Evolutionary conservation across 129 eudicot species (phyloP), one percentile per base, ranked within the genome.

Genomic region (Logfia minima): DNA sequence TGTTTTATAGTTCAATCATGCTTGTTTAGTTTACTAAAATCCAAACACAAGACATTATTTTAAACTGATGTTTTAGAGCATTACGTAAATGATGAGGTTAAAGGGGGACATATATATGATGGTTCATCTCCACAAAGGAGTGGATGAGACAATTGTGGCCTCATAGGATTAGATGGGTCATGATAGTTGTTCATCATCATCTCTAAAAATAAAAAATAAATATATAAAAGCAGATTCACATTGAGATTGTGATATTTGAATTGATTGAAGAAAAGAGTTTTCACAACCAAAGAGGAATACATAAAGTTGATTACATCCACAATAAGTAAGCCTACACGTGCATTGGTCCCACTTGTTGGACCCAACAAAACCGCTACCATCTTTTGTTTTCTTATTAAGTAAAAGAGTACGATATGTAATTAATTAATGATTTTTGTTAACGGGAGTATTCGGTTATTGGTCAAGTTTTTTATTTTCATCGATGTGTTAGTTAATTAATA

Each of bases 91-190:
- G 43, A 72, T 72, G 84, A 35, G 76, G 72, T 75, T 68, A 60
- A 32, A 22, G 56, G 80, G 76, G 84, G 80, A 75, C 87, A 88
- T 73, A 90, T 9, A 39, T 39, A 45, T 84, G 90, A 83, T 84
- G 83, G 86, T 81, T 84, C 80, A 79, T 83, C 64, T 66, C 72
- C 64, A 70, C 81, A 83, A 85, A 76, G 83, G 80, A 83, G 82
- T 75, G 83, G 88, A 83, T 31, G 82, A 85, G 80, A 84, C 89
- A 83, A 78, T 83, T 64, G 86, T 83, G 86, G 75, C 75, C 82
- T 85, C 80, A 75, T 70, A 66, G 65, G 85, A 80, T 69, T 84
- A 41, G 80, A 75, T 70, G 83, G 86, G 87, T 72, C 85, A 75
- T 76, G 84, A 80, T 87, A 79, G 82, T 85, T 80, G 85, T 80